Percentiles rank a stretch among this genome's conserved stretches.
phyloP scores from a whole-genome alignment of 495 filamentous ascomycete genomes.

The Neurospora sp. region DNA sequence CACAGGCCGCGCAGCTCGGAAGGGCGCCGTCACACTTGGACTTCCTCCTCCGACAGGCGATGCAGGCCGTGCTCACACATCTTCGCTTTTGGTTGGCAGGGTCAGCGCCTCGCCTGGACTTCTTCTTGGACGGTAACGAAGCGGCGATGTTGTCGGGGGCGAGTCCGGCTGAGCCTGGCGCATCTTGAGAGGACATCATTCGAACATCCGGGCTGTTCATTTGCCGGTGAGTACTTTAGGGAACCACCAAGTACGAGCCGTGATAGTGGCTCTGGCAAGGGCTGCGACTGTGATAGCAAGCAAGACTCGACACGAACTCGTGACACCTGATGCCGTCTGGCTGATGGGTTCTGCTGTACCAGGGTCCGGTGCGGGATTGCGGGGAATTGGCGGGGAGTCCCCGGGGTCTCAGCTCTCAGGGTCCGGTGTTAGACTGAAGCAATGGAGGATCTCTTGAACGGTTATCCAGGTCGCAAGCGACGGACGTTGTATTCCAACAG shows the following conservation, averaged over 20 bases:
- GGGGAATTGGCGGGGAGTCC: neutral
- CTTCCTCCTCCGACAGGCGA: constrained; percentile 82
- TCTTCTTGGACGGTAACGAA: constrained; percentile 34
- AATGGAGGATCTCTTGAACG: neutral
- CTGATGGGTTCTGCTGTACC: neutral
- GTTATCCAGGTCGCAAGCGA: neutral
- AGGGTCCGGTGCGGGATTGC: neutral
- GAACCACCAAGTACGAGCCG: neutral
- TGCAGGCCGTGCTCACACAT: constrained; percentile 89
- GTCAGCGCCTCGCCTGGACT: constrained; percentile 37
- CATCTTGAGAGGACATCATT: neutral
- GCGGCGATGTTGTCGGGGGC: constrained; percentile 3
- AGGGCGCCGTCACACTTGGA: constrained; percentile 93
- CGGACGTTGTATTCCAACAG: neutral
- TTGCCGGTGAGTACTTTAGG: neutral
- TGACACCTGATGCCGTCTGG: neutral
- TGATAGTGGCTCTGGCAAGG: neutral
- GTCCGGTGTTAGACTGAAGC: neutral
- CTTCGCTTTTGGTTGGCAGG: constrained; percentile 57
- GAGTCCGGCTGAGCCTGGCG: constrained; percentile 21
- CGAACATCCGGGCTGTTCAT: neutral
- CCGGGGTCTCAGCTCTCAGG: neutral
- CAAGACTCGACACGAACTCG: neutral
- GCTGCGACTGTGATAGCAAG: neutral
- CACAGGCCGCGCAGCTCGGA: constrained; percentile 87